Evolutionary conservation across 768 basidiomycete genomes (phyloP).

Genomic region (Tylopilus sp.): DNA sequence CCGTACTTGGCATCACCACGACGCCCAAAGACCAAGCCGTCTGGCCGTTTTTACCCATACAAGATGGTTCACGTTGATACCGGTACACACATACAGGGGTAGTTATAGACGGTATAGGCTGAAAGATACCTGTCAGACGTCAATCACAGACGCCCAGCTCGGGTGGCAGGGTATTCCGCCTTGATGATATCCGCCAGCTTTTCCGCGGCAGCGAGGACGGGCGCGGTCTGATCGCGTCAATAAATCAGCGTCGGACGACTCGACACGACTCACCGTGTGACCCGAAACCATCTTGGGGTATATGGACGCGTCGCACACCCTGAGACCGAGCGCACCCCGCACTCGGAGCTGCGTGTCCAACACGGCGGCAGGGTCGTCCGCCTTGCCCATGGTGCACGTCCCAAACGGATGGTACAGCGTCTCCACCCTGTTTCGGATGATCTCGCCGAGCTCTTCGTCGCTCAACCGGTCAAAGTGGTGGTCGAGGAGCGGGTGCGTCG

Average conservation of each 20-base stretch:
- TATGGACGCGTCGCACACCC: constrained; percentile 47
- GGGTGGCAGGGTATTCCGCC: constrained; percentile 11
- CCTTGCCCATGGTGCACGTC: constrained; percentile 35
- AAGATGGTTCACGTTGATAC: neutral
- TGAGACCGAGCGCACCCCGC: constrained; percentile 39
- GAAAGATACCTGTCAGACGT: neutral
- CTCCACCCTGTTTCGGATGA: constrained; percentile 33
- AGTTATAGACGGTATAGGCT: neutral
- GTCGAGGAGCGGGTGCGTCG: constrained; percentile 32
- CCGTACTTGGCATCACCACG: constrained; percentile 59
- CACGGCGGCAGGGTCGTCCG: constrained; percentile 40
- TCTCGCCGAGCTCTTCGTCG: constrained; percentile 35
- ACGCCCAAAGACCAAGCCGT: constrained; percentile 11
- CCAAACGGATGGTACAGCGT: constrained; percentile 45
- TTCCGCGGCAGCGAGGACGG: constrained; percentile 33
- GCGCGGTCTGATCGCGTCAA: constrained; percentile 18
- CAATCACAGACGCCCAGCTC: neutral
- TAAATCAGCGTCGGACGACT: neutral
- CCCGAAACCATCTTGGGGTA: constrained; percentile 43
- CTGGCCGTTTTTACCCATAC: constrained; percentile 32
- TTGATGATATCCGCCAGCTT: constrained; percentile 35
- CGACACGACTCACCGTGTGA: constrained; percentile 38
- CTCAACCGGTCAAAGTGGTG: constrained; percentile 33
- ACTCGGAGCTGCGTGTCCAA: constrained; percentile 43
- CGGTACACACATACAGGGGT: neutral